Conservation (phyloP, 805 yeast species). For the Jamesozyma hellenica region DNA sequence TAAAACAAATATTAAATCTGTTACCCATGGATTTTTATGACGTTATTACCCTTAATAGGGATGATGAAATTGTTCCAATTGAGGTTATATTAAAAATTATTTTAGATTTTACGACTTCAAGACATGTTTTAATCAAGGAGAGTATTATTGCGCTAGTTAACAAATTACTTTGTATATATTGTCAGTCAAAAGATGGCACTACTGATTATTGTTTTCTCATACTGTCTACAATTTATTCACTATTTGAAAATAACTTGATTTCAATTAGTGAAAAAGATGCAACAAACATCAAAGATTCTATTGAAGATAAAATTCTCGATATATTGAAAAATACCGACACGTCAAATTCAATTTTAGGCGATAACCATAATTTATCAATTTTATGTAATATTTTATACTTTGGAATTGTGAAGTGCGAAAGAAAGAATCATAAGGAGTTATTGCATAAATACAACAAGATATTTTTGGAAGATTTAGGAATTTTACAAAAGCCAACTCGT, state of each 20-base stretch:
- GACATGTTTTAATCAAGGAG: slow-evolving; percentile 22
- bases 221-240: slow-evolving; percentile 20
- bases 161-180: slow-evolving; percentile 10
- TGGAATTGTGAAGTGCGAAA: slow-evolving; percentile 26
- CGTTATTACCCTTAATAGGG: slow-evolving; percentile 16
- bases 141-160: slow-evolving; percentile 18
- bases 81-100: slow-evolving; percentile 30
- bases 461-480: slow-evolving; percentile 27
- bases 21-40: slow-evolving; percentile 39
- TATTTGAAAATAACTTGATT: slow-evolving; percentile 18
- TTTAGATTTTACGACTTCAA: slow-evolving; percentile 27
- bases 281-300: slow-evolving; percentile 9
- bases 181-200: slow-evolving; percentile 4
- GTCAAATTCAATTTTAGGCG: slow-evolving; percentile 9
- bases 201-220: slow-evolving; percentile 22
- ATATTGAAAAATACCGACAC: slow-evolving; percentile 3
- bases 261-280: slow-evolving; percentile 12
- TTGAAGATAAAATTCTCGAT: slow-evolving; percentile 14
- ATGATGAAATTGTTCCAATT: slow-evolving; percentile 21
- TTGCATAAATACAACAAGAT: slow-evolving; percentile 31
- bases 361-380: slow-evolving; percentile 20
- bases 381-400: slow-evolving; percentile 30
- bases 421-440: slow-evolving; percentile 35
- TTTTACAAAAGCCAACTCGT: slow-evolving; percentile 18
- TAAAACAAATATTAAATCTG: slow-evolving; percentile 42